A percentile compares a stretch with the other conserved stretches of the same genome.
Conservation (phyloP, 1,139 yeast genomes). For the Lodderomyces metapsilosis region DNA sequence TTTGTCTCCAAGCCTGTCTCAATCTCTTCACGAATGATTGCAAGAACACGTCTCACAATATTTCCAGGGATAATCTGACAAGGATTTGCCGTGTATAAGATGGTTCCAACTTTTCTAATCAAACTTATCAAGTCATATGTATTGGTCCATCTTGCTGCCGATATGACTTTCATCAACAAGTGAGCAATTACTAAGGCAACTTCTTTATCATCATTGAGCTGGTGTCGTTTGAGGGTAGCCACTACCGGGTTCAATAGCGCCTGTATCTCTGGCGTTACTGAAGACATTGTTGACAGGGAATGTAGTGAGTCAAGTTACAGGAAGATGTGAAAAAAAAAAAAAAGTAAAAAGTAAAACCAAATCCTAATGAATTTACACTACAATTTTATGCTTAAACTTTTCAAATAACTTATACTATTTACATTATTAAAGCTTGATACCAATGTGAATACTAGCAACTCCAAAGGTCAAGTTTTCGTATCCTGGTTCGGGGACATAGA, state of each 20-base stretch:
- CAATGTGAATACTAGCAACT: constrained; percentile 93
- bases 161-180: constrained; percentile 80
- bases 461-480: constrained; percentile 97
- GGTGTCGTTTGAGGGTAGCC: constrained; percentile 64
- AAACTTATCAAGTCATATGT: constrained; percentile 63
- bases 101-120: constrained; percentile 63
- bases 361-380: too few species aligned
- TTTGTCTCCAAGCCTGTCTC: constrained; percentile 45
- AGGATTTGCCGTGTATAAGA: constrained; percentile 64
- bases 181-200: constrained; percentile 89
- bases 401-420: neutral
- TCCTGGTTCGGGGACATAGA: constrained; percentile 80
- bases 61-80: constrained; percentile 87
- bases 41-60: constrained; percentile 84
- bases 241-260: constrained; percentile 41
- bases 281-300: constrained; percentile 11
- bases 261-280: constrained; percentile 34
- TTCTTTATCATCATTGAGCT: constrained; percentile 66
- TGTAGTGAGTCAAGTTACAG: too few species aligned
- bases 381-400: neutral
- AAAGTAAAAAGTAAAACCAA: neutral
- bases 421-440: constrained; percentile 64
- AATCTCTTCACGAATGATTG: constrained; percentile 83
- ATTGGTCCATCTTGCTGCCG: constrained; percentile 85
- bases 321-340: neutral